Evolutionary conservation across 208 protist genomes (phyloP).

Genomic region (Trypanosoma rangeli): DNA sequence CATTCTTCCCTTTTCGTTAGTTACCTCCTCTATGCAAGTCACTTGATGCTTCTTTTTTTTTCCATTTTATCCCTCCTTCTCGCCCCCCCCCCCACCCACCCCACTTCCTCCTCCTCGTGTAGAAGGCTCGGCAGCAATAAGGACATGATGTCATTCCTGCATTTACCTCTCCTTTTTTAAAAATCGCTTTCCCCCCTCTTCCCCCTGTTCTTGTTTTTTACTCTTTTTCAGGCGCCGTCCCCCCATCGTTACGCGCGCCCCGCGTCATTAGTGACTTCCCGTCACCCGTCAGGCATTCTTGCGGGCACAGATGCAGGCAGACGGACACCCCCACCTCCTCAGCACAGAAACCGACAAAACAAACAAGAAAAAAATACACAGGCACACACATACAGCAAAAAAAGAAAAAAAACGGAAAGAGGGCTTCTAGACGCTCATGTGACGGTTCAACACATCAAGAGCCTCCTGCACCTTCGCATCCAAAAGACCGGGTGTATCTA

Average conservation of each 20-base stretch:
- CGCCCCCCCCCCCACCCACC: too few relatives aligned
- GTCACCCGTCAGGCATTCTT: neutral
- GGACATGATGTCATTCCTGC: too few relatives aligned
- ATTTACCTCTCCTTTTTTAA: too few relatives aligned
- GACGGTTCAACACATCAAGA: slow-evolving; percentile 92
- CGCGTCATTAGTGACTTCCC: too few relatives aligned
- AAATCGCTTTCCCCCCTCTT: neutral
- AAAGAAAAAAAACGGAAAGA: slow-evolving; percentile 20
- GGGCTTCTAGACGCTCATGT: slow-evolving; percentile 60
- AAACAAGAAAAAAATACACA: neutral
- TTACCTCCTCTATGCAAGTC: too few relatives aligned
- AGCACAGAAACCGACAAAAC: neutral
- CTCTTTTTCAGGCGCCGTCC: neutral
- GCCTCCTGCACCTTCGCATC: slow-evolving; percentile 97
- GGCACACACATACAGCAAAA: neutral
- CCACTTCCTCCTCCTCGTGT: too few relatives aligned
- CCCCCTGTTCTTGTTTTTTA: too few relatives aligned
- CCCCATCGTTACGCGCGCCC: neutral
- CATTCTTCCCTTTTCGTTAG: neutral
- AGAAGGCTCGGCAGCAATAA: too few relatives aligned
- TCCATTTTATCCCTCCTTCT: too few relatives aligned
- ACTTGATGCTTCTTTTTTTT: slow-evolving; percentile 1
- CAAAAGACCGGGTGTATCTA: slow-evolving; percentile 92
- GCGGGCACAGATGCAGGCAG: neutral
- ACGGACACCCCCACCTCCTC: neutral